These are phyloP conservation scores for Domatiomyces catenatus DNA, from an alignment of 2,329 filamentous ascomycete genomes.

Conservation along the genomic window DNA sequence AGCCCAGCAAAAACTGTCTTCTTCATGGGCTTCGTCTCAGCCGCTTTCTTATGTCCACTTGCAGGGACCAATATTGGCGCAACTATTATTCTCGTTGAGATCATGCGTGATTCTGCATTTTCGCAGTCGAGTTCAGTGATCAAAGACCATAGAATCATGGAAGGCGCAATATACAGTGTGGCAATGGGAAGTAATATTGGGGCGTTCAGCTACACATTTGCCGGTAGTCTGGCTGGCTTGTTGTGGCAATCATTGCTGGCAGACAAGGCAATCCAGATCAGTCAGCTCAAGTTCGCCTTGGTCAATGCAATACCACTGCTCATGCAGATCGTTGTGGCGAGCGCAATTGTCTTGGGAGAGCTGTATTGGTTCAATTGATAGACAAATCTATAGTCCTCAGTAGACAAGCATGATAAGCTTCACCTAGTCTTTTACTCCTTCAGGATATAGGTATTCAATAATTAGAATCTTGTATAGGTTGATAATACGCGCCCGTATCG, in stretches of 20 bases:
- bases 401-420: too few species aligned
- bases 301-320: constrained; percentile 14
- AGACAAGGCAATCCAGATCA: constrained; percentile 14
- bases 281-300: constrained; percentile 13
- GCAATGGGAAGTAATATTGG: constrained; percentile 18
- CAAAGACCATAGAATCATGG: constrained; percentile 8
- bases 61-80: constrained; percentile 18
- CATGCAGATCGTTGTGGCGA: constrained; percentile 14
- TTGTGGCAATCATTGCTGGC: constrained; percentile 13
- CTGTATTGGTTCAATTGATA: constrained; percentile 14
- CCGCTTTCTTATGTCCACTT: constrained; percentile 15
- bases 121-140: constrained; percentile 5
- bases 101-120: constrained; percentile 14
- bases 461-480: too few species aligned
- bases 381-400: too few species aligned
- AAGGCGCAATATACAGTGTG: constrained; percentile 12
- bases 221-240: constrained; percentile 15
- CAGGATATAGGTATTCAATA: too few species aligned
- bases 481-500: too few species aligned
- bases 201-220: constrained; percentile 17
- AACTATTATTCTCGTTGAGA: constrained; percentile 18
- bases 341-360: constrained; percentile 13
- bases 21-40: constrained; percentile 16
- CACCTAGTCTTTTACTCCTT: too few species aligned
- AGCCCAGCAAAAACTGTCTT: constrained; percentile 12